Evolutionary conservation across 768 basidiomycete genomes (phyloP).

Genomic region (Collybiopsis confluens): DNA sequence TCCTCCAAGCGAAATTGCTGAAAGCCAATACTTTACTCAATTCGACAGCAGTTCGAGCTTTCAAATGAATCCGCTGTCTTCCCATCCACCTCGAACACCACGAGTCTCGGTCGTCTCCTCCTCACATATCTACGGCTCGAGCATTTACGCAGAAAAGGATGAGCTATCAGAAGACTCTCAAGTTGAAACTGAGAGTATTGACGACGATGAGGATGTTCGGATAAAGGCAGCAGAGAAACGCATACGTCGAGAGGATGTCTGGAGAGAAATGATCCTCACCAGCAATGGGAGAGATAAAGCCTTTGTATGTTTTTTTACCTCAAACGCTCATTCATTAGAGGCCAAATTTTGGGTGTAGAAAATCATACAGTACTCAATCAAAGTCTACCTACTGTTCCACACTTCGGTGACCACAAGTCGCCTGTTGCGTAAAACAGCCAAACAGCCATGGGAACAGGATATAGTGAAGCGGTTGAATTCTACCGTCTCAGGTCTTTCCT

Average conservation of each 20-base stretch:
- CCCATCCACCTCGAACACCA: conserved; percentile 76
- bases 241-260: conserved; percentile 63
- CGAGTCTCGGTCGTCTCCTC: conserved; percentile 44
- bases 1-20: conserved; percentile 33
- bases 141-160: conserved; percentile 42
- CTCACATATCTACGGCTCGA: conserved; percentile 34
- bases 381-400: conserved; percentile 71
- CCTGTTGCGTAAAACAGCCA: conserved; percentile 42
- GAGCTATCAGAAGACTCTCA: conserved; percentile 31
- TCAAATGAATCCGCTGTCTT: conserved; percentile 78
- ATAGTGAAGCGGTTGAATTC: conserved; percentile 57
- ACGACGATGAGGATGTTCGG: conserved; percentile 46
- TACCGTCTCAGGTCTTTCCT: conserved; percentile 65
- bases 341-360: conserved; percentile 48
- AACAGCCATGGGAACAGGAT: conserved; percentile 50
- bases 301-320: conserved; percentile 51
- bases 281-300: conserved; percentile 82
- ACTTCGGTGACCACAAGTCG: conserved; percentile 40
- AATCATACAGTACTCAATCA: conserved; percentile 82
- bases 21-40: conserved; percentile 49
- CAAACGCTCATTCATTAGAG: not conserved
- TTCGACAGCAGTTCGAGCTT: conserved; percentile 63
- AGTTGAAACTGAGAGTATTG: conserved; percentile 33
- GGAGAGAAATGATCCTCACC: conserved; percentile 75
- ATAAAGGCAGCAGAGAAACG: conserved; percentile 39